Percentiles rank a stretch among this genome's conserved stretches.
Evolutionary conservation across 352 stramenopile species (phyloP).

Genomic region (Phytophthora cactorum): DNA sequence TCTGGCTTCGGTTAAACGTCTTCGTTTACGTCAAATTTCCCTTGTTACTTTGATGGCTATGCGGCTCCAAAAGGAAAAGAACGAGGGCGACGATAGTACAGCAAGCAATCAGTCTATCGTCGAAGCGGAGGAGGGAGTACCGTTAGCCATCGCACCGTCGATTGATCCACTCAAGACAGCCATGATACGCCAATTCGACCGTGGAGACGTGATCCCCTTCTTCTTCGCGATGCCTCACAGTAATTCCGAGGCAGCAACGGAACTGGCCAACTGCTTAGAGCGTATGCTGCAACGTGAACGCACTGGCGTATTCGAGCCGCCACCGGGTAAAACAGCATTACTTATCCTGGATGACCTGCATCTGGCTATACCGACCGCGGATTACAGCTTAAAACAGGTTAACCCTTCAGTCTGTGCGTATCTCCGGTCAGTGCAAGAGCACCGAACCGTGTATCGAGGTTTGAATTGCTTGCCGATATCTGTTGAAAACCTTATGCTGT

Average conservation of each 20-base stretch:
- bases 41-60: conserved; percentile 44
- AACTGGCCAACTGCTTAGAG: conserved; percentile 50
- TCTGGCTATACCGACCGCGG: conserved; percentile 20
- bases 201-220: conserved; percentile 51
- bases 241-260: conserved; percentile 23
- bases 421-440: conserved; percentile 45
- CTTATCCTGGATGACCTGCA: conserved; percentile 68
- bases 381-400: neutral
- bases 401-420: conserved; percentile 35
- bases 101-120: neutral
- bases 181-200: conserved; percentile 39
- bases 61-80: conserved; percentile 30
- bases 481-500: conserved; percentile 46
- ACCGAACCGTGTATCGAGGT: conserved; percentile 31
- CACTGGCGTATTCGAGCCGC: conserved; percentile 53
- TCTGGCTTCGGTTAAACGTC: conserved; percentile 46
- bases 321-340: conserved; percentile 56
- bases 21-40: conserved; percentile 55
- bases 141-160: conserved; percentile 20
- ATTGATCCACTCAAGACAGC: conserved; percentile 5
- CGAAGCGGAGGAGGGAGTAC: conserved; percentile 21
- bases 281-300: conserved; percentile 65
- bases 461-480: conserved; percentile 18
- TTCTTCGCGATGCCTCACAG: conserved; percentile 48
- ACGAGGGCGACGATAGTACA: neutral